phyloP scores from a whole-genome alignment of 2,329 filamentous ascomycete species.

The Xylariaceae sp. region DNA sequence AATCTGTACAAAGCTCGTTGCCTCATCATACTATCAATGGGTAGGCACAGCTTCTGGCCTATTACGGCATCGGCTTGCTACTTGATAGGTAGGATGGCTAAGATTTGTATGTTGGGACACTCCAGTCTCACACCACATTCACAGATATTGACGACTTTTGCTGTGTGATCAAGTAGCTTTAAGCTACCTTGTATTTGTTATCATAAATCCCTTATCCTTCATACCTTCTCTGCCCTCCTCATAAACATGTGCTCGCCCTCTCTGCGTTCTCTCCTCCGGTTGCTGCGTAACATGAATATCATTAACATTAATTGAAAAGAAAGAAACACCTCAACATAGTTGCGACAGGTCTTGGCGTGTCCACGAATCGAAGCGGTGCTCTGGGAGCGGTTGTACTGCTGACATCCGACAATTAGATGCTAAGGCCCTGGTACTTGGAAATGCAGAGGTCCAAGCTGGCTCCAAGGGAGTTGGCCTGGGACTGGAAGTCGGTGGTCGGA shows the following conservation, averaged over 20 bases:
- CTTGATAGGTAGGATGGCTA: too few species aligned
- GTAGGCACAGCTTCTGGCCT: not conserved
- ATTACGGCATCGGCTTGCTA: too few species aligned
- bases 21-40: not conserved
- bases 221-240: not conserved
- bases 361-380: not conserved
- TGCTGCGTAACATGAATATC: not conserved
- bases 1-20: not conserved
- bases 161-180: not conserved
- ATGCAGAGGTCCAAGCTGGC: slow-evolving; percentile 9
- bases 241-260: not conserved
- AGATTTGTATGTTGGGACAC: too few species aligned
- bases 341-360: not conserved
- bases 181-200: not conserved
- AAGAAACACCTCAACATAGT: not conserved
- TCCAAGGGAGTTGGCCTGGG: slow-evolving; percentile 9
- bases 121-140: too few species aligned
- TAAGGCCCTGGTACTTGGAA: not conserved
- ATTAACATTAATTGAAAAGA: not conserved
- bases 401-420: not conserved
- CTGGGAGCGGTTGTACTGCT: not conserved
- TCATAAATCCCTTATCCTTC: not conserved
- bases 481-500: not conserved
- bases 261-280: not conserved
- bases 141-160: not conserved